Conservation (phyloP, 2,329 filamentous ascomycete genomes). For the Phaeosphaeria sp. region DNA sequence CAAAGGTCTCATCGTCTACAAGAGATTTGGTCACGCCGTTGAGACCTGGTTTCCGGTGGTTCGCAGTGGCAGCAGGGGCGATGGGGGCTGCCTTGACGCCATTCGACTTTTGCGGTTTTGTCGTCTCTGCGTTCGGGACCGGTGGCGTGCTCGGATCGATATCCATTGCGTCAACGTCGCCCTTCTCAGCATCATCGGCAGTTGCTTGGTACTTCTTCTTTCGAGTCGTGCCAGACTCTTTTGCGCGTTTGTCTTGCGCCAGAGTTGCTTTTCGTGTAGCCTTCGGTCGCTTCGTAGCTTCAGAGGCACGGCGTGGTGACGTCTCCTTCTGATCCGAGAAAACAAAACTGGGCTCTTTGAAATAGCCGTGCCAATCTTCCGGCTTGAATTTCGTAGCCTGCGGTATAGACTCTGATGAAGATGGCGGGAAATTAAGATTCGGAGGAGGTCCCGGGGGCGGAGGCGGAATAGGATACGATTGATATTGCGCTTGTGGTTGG, state of each 20-base stretch:
- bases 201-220: conserved; percentile 40
- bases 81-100: conserved; percentile 18
- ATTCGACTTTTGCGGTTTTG: conserved; percentile 8
- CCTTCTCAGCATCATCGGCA: conserved; percentile 33
- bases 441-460: conserved; percentile 38
- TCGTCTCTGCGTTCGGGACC: conserved; percentile 13
- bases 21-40: conserved; percentile 58
- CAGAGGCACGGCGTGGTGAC: conserved; percentile 38
- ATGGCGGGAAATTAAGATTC: conserved; percentile 28
- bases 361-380: conserved; percentile 52
- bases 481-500: conserved; percentile 9
- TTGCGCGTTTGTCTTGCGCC: conserved; percentile 36
- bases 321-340: conserved; percentile 37
- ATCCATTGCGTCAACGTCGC: conserved; percentile 54
- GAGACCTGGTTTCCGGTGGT: conserved; percentile 27
- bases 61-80: conserved; percentile 19
- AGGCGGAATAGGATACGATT: conserved; percentile 33
- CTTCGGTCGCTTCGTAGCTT: conserved; percentile 35
- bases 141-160: conserved; percentile 50
- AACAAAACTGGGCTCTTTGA: conserved; percentile 52
- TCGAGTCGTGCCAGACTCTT: conserved; percentile 32
- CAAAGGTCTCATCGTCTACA: conserved; percentile 57
- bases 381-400: conserved; percentile 49
- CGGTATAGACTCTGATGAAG: conserved; percentile 21
- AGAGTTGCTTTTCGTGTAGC: conserved; percentile 37